These are phyloP conservation scores for Stachybotrys elegans DNA, from an alignment of 2,329 filamentous ascomycete genomes.

Conservation along the genomic window DNA sequence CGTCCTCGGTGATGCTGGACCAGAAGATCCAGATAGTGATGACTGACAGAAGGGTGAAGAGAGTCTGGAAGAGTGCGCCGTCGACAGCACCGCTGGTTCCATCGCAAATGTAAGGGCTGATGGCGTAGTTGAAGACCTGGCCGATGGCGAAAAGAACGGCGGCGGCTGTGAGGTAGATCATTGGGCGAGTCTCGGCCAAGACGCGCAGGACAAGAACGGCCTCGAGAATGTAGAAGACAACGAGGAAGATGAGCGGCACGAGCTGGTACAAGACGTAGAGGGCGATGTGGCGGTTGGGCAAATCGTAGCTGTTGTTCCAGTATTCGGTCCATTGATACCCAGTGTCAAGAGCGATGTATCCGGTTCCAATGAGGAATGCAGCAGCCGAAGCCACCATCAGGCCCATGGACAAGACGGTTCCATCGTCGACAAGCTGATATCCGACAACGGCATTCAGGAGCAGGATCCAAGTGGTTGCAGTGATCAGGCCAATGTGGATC, in stretches of 20 bases:
- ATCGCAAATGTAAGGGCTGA: conserved; percentile 85
- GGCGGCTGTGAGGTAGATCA: conserved; percentile 77
- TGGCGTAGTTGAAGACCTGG: conserved; percentile 92
- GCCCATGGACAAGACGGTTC: conserved; percentile 76
- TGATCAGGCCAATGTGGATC: conserved; percentile 84
- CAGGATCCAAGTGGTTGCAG: conserved; percentile 83
- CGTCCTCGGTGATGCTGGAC: conserved; percentile 98
- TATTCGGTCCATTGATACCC: conserved; percentile 79
- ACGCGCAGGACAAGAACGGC: conserved; percentile 77
- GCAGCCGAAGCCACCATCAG: conserved; percentile 67
- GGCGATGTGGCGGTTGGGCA: conserved; percentile 69
- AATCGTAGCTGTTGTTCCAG: conserved; percentile 57
- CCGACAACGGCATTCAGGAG: conserved; percentile 90
- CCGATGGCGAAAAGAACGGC: conserved; percentile 82
- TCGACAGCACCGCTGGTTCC: conserved; percentile 84
- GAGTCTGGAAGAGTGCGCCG: conserved; percentile 84
- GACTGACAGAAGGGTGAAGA: conserved; percentile 85
- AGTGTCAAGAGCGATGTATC: conserved; percentile 93
- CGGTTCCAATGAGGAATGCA: conserved; percentile 79
- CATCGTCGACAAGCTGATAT: conserved; percentile 90
- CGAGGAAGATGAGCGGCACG: conserved; percentile 81
- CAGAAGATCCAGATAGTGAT: conserved; percentile 89
- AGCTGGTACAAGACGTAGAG: conserved; percentile 95
- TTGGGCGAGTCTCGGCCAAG: conserved; percentile 84
- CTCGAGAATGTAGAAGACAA: conserved; percentile 81